Evolutionary conservation across 2,329 filamentous ascomycete species (phyloP).

Genomic region (Botrytis aclada): DNA sequence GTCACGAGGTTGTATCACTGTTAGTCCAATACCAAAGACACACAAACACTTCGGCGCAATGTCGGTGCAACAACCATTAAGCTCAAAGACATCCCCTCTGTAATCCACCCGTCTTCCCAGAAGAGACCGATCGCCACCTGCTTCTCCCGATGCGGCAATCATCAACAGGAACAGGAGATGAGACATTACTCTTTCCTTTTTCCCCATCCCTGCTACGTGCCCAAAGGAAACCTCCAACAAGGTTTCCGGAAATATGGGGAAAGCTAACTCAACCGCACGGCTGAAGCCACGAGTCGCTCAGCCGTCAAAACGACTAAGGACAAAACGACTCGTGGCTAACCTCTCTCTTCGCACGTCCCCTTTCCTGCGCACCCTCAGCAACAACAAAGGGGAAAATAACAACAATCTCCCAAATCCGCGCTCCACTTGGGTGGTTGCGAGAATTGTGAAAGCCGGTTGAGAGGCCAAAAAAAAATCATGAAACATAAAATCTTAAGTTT

Average conservation of each 20-base stretch:
- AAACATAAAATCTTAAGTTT: slow-evolving; percentile 3
- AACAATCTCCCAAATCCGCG: not conserved
- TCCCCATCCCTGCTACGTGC: not conserved
- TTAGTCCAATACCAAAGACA: not conserved
- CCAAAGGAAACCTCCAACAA: not conserved
- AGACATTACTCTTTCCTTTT: slow-evolving; percentile 2
- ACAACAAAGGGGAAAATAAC: not conserved
- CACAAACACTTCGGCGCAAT: not conserved
- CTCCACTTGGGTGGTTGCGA: not conserved
- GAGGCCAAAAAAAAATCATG: not conserved
- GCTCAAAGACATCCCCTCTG: not conserved
- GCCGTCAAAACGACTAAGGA: not conserved
- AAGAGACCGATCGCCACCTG: not conserved
- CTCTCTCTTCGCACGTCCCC: slow-evolving; percentile 9
- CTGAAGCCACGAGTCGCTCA: slow-evolving; percentile 7
- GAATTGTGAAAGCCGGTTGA: not conserved
- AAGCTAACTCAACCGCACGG: not conserved
- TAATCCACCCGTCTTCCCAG: not conserved
- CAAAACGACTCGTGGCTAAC: slow-evolving; percentile 9
- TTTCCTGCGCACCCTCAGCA: not conserved
- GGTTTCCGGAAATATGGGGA: slow-evolving; percentile 7
- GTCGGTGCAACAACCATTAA: slow-evolving; percentile 8
- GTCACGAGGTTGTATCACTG: not conserved
- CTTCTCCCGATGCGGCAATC: not conserved
- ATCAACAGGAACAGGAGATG: slow-evolving; percentile 10